These are phyloP conservation scores for Lithocarpus polystachyus DNA, from an alignment of 306 rosid genomes.

Conservation along the genomic window DNA sequence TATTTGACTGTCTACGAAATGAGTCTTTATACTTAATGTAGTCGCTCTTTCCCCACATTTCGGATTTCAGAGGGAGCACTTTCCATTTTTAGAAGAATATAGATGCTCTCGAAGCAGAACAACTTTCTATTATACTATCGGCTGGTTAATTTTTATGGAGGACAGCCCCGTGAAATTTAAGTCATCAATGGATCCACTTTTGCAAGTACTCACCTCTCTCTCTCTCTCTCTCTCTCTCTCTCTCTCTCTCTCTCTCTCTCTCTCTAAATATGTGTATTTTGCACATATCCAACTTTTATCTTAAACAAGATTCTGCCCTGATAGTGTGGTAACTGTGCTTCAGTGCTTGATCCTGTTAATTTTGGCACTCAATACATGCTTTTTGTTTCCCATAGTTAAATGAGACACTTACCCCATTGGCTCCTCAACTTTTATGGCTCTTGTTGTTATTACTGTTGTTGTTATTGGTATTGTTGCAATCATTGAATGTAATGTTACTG, in stretches of 20 bases:
- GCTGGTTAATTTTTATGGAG: slow-evolving; percentile 92
- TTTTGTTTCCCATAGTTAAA: too few species aligned
- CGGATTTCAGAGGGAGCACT: slow-evolving; percentile 76
- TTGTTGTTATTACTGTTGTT: too few species aligned
- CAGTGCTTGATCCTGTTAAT: not conserved
- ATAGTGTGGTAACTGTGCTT: not conserved
- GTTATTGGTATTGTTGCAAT: not conserved
- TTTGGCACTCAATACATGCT: not conserved
- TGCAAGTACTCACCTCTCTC: slow-evolving; percentile 53
- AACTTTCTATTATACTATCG: slow-evolving; percentile 83
- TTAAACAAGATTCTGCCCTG: not conserved
- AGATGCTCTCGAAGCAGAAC: slow-evolving; percentile 92
- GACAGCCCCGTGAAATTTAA: slow-evolving; percentile 87
- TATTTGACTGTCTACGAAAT: not conserved
- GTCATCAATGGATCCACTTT: slow-evolving; percentile 96
- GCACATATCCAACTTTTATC: not conserved
- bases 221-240: slow-evolving; percentile 8
- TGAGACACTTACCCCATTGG: too few species aligned
- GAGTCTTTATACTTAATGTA: slow-evolving; percentile 12
- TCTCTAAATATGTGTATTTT: not conserved
- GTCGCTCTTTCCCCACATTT: slow-evolving; percentile 19
- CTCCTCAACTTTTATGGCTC: too few species aligned
- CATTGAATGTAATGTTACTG: not conserved
- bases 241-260: too few species aligned
- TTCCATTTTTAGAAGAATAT: slow-evolving; percentile 84